These are phyloP conservation scores for Cardamine occulta DNA, from an alignment of 345 rosid species.

Conservation along the genomic window DNA sequence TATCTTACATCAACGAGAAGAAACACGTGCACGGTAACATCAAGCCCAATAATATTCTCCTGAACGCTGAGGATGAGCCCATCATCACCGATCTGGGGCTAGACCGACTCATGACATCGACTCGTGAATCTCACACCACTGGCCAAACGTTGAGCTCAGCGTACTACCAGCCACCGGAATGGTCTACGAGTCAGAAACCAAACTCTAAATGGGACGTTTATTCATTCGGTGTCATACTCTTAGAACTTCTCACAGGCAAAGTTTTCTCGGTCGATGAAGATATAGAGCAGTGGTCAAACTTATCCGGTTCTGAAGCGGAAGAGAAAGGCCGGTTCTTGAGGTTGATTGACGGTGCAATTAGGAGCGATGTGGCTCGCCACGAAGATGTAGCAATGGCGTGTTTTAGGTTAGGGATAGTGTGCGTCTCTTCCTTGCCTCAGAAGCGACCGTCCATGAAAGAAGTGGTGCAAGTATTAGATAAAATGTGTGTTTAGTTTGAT, in stretches of 20 bases:
- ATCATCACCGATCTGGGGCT: constrained; percentile 75
- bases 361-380: constrained; percentile 56
- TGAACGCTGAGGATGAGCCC: constrained; percentile 66
- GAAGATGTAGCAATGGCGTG: constrained; percentile 65
- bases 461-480: constrained; percentile 66
- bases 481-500: constrained; percentile 40
- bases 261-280: constrained; percentile 56
- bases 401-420: constrained; percentile 70
- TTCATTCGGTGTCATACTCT: constrained; percentile 69
- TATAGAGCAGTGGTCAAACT: constrained; percentile 54
- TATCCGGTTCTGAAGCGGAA: constrained; percentile 46
- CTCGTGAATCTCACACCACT: constrained; percentile 12
- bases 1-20: constrained; percentile 79
- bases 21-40: constrained; percentile 81
- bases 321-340: constrained; percentile 58
- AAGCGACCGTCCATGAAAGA: constrained; percentile 94
- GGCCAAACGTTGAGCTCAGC: constrained; percentile 40
- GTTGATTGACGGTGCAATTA: constrained; percentile 60
- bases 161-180: constrained; percentile 83
- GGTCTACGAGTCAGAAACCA: constrained; percentile 58
- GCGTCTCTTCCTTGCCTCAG: constrained; percentile 67
- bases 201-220: constrained; percentile 84
- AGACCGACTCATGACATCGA: constrained; percentile 48
- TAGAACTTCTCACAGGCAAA: constrained; percentile 78
- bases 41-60: constrained; percentile 77